These are phyloP conservation scores for Sporisorium reilianum DNA, from an alignment of 1,284 basidiomycete genomes.

Conservation along the genomic window DNA sequence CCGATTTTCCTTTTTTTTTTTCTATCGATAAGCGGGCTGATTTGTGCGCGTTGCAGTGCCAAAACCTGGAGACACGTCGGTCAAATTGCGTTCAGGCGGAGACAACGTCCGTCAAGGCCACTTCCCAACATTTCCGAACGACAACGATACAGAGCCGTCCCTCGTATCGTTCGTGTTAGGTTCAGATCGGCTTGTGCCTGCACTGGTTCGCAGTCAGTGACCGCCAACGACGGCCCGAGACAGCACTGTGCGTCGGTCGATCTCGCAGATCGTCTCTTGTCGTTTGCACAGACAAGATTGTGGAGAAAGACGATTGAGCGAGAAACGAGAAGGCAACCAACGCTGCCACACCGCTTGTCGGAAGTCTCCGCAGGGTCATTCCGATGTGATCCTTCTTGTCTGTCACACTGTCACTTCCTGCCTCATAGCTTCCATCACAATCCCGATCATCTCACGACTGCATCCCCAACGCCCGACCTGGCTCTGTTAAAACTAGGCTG, in stretches of 20 bases:
- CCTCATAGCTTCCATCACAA: not conserved
- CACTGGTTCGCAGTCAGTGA: not conserved
- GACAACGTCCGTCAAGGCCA: constrained; percentile 19
- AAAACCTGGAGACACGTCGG: constrained; percentile 10
- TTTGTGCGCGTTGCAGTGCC: no score
- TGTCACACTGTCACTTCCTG: not conserved
- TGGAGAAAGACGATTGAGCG: not conserved
- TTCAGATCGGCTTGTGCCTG: constrained; percentile 1
- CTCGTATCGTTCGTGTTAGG: constrained; percentile 8
- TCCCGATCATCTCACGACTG: not conserved
- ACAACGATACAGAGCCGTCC: not conserved
- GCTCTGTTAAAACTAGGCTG: not conserved
- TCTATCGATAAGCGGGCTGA: constrained; percentile 28
- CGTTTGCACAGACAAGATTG: not conserved
- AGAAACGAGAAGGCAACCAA: not conserved
- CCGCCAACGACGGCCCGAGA: not conserved
- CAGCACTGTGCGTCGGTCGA: not conserved
- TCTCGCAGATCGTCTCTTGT: constrained; percentile 4
- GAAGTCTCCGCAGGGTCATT: constrained; percentile 6
- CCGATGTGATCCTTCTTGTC: not conserved
- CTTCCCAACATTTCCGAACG: constrained; percentile 38
- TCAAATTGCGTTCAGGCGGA: constrained; percentile 22
- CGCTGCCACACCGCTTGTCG: not conserved
- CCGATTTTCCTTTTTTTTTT: constrained; percentile 4
- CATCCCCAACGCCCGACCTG: not conserved